Evolutionary conservation across 805 yeast species (phyloP).

Genomic region (Pichia californica): DNA sequence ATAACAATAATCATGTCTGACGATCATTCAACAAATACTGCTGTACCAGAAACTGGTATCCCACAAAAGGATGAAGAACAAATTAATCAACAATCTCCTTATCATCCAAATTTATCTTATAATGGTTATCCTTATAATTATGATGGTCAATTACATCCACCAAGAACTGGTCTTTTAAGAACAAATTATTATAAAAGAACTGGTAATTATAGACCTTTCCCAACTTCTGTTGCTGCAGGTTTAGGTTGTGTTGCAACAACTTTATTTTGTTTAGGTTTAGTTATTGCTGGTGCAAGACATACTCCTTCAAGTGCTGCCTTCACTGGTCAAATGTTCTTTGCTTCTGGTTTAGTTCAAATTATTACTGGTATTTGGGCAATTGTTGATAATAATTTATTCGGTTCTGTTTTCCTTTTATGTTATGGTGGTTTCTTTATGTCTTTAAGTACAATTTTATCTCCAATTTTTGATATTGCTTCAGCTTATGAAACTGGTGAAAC

Average conservation of each 20-base stretch:
- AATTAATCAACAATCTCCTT: conserved; percentile 4
- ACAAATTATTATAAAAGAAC: conserved; percentile 41
- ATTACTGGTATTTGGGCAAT: conserved; percentile 48
- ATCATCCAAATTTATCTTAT: conserved; percentile 6
- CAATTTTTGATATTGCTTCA: conserved; percentile 35
- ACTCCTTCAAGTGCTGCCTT: conserved; percentile 37
- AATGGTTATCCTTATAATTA: conserved; percentile 14
- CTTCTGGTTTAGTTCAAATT: conserved; percentile 43
- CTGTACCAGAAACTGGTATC: conserved; percentile 15
- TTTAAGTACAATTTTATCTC: conserved; percentile 36
- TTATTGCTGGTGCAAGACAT: conserved; percentile 37
- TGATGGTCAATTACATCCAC: conserved; percentile 30
- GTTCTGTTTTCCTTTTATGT: conserved; percentile 38
- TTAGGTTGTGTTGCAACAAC: conserved; percentile 39
- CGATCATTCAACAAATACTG: conserved; percentile 22
- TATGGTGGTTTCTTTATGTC: conserved; percentile 46
- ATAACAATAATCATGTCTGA: conserved; percentile 18
- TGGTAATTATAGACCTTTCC: conserved; percentile 34
- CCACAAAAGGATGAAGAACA: conserved; percentile 15
- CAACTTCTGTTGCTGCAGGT: conserved; percentile 46
- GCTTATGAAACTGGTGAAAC: conserved; percentile 32
- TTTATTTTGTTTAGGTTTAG: conserved; percentile 42
- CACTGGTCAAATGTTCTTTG: conserved; percentile 38
- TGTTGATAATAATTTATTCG: conserved; percentile 41
- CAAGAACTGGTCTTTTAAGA: conserved; percentile 35